phyloP scores from a whole-genome alignment of 345 rosid genomes.

The Limnanthes douglasii region DNA sequence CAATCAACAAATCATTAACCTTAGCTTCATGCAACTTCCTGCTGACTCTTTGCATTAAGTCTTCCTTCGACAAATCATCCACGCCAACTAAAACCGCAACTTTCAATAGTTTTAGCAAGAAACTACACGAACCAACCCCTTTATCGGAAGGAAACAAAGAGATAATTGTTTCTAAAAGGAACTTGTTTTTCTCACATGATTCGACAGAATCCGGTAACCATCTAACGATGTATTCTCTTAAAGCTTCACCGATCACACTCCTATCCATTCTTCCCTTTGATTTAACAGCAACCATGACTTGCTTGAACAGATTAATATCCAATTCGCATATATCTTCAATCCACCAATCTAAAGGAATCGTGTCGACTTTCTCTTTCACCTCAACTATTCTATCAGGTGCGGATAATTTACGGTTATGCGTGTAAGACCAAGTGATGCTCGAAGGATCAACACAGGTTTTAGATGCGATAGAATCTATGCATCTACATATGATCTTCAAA shows the following conservation, averaged over 20 bases:
- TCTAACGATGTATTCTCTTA: constrained; percentile 52
- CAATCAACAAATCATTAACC: constrained; percentile 48
- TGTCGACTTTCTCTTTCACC: constrained; percentile 30
- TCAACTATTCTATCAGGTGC: constrained; percentile 30
- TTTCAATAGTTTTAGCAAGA: constrained; percentile 66
- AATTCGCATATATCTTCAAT: constrained; percentile 86
- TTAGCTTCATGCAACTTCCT: constrained; percentile 60
- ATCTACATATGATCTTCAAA: constrained; percentile 71
- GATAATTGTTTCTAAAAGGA: constrained; percentile 52
- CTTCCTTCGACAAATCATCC: constrained; percentile 34
- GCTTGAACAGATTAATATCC: constrained; percentile 60
- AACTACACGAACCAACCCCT: constrained; percentile 45
- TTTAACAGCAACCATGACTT: constrained; percentile 43
- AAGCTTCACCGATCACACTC: constrained; percentile 56
- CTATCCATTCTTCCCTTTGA: constrained; percentile 73
- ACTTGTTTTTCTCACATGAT: constrained; percentile 31
- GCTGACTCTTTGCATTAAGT: constrained; percentile 40
- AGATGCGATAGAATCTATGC: constrained; percentile 74
- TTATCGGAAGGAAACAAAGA: constrained; percentile 55
- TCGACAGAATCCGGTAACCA: constrained; percentile 72
- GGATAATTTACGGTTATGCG: constrained; percentile 56
- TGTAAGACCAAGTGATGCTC: constrained; percentile 78
- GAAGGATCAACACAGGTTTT: constrained; percentile 64
- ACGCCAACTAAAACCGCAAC: constrained; percentile 45
- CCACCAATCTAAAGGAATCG: constrained; percentile 95